A percentile compares a stretch with the other conserved stretches of the same genome.
Evolutionary conservation across 176 grass and related monocot species (phyloP).

Genomic region (Musa acuminata): DNA sequence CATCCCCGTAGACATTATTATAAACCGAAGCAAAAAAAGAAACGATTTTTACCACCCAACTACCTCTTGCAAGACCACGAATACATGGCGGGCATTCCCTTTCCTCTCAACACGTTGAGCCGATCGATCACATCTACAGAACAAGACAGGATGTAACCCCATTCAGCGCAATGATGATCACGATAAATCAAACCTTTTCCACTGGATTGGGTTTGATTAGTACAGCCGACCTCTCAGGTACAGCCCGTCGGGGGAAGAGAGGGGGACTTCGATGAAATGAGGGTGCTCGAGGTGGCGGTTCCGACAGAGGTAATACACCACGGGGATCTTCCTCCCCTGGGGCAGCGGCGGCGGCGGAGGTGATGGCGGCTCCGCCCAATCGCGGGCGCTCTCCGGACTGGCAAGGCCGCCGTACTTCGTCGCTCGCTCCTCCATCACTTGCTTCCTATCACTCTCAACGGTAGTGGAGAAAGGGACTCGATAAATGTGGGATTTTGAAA

Average conservation of each 20-base stretch:
- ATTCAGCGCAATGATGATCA: background rate
- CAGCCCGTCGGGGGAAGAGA: constrained; percentile 53
- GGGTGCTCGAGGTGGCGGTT: constrained; percentile 96
- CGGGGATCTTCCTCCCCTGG: constrained; percentile 43
- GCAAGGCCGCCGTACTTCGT: background rate
- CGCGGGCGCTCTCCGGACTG: background rate
- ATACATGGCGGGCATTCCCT: constrained; percentile 75
- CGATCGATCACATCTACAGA: constrained; percentile 67
- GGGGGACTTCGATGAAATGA: constrained; percentile 90
- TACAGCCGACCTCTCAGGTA: constrained; percentile 58
- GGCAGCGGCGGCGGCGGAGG: constrained; percentile 17
- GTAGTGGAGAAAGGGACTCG: background rate
- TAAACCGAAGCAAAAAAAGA: background rate
- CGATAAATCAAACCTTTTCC: background rate
- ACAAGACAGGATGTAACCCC: background rate
- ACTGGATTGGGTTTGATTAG: background rate
- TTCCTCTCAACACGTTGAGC: constrained; percentile 73
- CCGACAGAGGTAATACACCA: constrained; percentile 94
- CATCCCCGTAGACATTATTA: background rate
- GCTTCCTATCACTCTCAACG: background rate
- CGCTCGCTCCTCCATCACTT: background rate
- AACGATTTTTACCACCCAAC: background rate
- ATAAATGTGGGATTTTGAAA: background rate
- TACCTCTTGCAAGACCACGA: constrained; percentile 99
- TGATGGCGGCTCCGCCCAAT: background rate